Percentiles rank a stretch among this genome's conserved stretches.
Evolutionary conservation across 768 basidiomycete species (phyloP).

Genomic region (Psilocybe cubensis): DNA sequence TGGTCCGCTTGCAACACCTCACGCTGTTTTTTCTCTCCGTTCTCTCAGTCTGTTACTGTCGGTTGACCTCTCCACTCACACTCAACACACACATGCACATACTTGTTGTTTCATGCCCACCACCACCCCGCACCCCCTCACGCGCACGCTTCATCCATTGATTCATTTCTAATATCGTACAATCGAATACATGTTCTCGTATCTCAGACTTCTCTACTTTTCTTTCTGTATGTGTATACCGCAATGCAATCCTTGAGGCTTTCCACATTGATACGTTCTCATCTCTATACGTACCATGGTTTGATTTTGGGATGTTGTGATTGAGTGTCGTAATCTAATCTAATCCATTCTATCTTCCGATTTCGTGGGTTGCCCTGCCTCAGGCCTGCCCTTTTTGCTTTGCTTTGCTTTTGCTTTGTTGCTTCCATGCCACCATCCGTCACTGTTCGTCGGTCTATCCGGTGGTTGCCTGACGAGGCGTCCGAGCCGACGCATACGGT

Average conservation of each 20-base stretch:
- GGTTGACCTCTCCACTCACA: too few species aligned
- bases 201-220: conserved; percentile 20
- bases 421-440: conserved; percentile 15
- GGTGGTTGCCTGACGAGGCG: conserved; percentile 34
- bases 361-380: background rate
- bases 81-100: too few species aligned
- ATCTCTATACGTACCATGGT: background rate
- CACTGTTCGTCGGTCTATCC: conserved; percentile 27
- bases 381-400: background rate
- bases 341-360: background rate
- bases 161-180: conserved; percentile 22
- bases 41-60: background rate
- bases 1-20: too few species aligned
- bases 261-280: conserved; percentile 6
- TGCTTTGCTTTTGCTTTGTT: too few species aligned
- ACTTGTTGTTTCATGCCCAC: too few species aligned
- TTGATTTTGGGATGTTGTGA: background rate
- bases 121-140: background rate
- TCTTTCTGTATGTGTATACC: conserved; percentile 20
- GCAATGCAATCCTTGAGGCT: conserved; percentile 22
- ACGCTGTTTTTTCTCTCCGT: conserved; percentile 8
- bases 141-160: conserved; percentile 7
- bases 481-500: conserved; percentile 39
- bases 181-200: conserved; percentile 20
- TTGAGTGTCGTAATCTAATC: too few species aligned